Evolutionary conservation across 108 stramenopile genomes (phyloP).

Genomic region (Skeletonema costatum): DNA sequence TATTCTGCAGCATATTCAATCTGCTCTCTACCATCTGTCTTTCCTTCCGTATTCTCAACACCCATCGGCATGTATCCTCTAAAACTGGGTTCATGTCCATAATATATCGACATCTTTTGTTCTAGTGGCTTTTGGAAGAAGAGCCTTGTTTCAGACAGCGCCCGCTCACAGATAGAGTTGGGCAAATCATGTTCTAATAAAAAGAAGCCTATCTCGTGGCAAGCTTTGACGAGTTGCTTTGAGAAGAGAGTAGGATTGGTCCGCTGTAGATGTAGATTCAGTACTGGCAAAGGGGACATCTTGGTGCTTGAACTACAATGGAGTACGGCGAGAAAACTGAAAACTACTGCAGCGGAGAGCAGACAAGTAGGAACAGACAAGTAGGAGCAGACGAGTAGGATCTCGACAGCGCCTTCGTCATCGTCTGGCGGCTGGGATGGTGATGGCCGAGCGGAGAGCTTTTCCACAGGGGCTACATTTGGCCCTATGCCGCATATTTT

Average conservation of each 20-base stretch:
- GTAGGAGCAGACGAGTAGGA: no score
- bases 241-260: slow-evolving; percentile 51
- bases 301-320: background rate
- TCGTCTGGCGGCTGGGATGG: no score
- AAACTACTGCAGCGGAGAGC: no score
- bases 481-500: no score
- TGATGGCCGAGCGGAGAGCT: no score
- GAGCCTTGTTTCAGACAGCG: slow-evolving; percentile 44
- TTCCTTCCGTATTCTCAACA: slow-evolving; percentile 73
- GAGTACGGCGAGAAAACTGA: no score
- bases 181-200: slow-evolving; percentile 57
- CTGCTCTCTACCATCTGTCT: slow-evolving; percentile 68
- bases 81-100: slow-evolving; percentile 57
- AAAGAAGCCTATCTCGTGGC: slow-evolving; percentile 72
- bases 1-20: slow-evolving; percentile 71
- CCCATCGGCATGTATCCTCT: slow-evolving; percentile 78
- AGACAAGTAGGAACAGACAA: no score
- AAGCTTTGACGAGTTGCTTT: slow-evolving; percentile 58
- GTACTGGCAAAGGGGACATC: slow-evolving; percentile 10
- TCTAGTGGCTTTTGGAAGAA: slow-evolving; percentile 61
- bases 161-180: slow-evolving; percentile 20
- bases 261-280: slow-evolving; percentile 10
- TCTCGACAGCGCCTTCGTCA: no score
- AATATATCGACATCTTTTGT: slow-evolving; percentile 62
- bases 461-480: no score